Evolutionary conservation across 495 filamentous ascomycete species (phyloP).

Genomic region (Penicillium bialowiezense): DNA sequence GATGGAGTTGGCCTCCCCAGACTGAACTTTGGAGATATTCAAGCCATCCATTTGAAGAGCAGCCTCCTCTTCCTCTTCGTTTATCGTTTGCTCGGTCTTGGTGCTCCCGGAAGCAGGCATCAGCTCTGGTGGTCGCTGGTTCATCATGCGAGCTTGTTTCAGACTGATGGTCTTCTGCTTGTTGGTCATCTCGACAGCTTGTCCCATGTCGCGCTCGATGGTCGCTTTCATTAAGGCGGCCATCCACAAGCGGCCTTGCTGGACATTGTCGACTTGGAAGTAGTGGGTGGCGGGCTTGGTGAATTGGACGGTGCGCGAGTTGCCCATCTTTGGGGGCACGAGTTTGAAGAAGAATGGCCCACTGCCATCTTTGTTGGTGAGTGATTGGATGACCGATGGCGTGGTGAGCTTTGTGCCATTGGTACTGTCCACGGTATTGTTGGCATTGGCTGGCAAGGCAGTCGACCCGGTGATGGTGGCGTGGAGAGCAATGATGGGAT

Average conservation of each 20-base stretch:
- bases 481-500: constrained; percentile 83
- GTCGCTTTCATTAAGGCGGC: constrained; percentile 98
- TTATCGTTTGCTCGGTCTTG: constrained; percentile 15
- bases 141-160: constrained; percentile 76
- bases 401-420: constrained; percentile 21
- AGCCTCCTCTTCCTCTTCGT: constrained; percentile 26
- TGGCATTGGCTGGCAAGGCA: constrained; percentile 63
- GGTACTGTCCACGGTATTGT: constrained; percentile 46
- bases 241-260: constrained; percentile 95
- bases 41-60: constrained; percentile 38
- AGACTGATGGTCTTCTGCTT: constrained; percentile 91
- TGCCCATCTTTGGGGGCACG: constrained; percentile 82
- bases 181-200: constrained; percentile 82
- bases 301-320: constrained; percentile 89
- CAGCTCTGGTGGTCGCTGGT: constrained; percentile 82
- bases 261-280: constrained; percentile 88
- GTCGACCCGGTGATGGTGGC: constrained; percentile 88
- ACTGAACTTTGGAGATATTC: constrained; percentile 25
- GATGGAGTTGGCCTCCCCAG: constrained; percentile 14
- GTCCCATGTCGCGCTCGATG: constrained; percentile 85
- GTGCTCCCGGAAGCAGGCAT: constrained; percentile 48
- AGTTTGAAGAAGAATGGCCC: constrained; percentile 97
- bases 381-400: constrained; percentile 8
- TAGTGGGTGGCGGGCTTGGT: constrained; percentile 97
- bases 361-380: constrained; percentile 37